Percentiles rank a stretch among this genome's conserved stretches.
These are phyloP conservation scores for Fusarium agapanthi DNA, from an alignment of 2,329 filamentous ascomycete species.

Conservation along the genomic window DNA sequence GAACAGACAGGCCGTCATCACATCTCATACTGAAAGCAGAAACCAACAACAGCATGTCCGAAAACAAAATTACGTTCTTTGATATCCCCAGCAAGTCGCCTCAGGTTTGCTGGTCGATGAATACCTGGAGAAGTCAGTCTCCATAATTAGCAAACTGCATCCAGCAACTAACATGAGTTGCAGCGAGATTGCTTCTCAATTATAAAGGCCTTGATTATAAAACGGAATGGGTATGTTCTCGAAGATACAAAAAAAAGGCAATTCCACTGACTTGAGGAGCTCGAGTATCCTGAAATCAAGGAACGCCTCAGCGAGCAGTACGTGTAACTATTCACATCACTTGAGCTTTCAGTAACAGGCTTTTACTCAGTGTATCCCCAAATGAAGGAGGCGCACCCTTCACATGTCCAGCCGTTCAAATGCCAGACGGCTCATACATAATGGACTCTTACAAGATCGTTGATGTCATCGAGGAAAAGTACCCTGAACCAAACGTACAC, in stretches of 20 bases:
- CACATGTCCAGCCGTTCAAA: conserved; percentile 58
- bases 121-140: conserved; percentile 29
- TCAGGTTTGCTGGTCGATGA: conserved; percentile 33
- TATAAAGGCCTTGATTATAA: conserved; percentile 26
- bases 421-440: conserved; percentile 64
- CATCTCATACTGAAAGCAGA: accelerated
- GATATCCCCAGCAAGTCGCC: conserved; percentile 27
- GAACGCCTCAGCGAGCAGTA: conserved; percentile 13
- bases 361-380: conserved; percentile 1
- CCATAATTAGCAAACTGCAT: accelerated
- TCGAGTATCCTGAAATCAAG: conserved; percentile 28
- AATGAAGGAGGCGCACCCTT: conserved; percentile 4
- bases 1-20: accelerated
- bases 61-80: conserved; percentile 1
- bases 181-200: conserved; percentile 29
- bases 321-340: accelerated
- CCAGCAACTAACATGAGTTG: neutral
- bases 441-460: conserved; percentile 72
- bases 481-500: conserved; percentile 58
- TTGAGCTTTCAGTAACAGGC: neutral
- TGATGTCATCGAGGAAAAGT: conserved; percentile 63
- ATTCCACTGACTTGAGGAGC: neutral
- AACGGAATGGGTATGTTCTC: conserved; percentile 22
- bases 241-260: accelerated
- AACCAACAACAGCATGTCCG: neutral